Evolutionary conservation across 371 early-diverging fungal genomes (phyloP).

Genomic region (Sporodiniella umbellata): DNA sequence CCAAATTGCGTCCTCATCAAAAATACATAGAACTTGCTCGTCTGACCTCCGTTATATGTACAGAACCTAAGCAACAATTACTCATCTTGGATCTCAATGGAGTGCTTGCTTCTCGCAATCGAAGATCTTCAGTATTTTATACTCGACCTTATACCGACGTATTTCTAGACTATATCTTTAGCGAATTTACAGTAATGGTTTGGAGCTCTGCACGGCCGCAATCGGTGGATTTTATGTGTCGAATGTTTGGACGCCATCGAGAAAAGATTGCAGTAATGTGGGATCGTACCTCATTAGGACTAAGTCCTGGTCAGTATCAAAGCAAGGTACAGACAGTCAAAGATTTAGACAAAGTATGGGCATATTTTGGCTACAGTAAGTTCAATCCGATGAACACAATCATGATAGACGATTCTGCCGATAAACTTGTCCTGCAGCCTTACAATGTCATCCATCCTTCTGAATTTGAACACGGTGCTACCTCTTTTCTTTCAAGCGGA

Average conservation of each 20-base stretch:
- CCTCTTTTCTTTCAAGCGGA: conserved; percentile 11
- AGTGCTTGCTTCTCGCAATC: conserved; percentile 53
- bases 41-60: conserved; percentile 1
- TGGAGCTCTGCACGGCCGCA: conserved; percentile 74
- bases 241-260: conserved; percentile 40
- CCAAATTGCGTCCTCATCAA: no score
- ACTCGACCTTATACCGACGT: conserved; percentile 51
- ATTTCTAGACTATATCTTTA: conserved; percentile 63
- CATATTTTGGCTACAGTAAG: conserved; percentile 14
- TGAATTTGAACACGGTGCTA: conserved; percentile 20
- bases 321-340: conserved; percentile 59
- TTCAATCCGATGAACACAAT: conserved; percentile 67
- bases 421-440: conserved; percentile 61
- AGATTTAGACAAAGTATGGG: conserved; percentile 58
- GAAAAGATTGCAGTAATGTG: conserved; percentile 50
- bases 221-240: conserved; percentile 59
- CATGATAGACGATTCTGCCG: conserved; percentile 65
- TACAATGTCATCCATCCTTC: conserved; percentile 53
- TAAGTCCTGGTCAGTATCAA: conserved; percentile 43
- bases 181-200: conserved; percentile 68
- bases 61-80: conserved; percentile 27
- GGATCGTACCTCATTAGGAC: conserved; percentile 57
- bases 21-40: no score
- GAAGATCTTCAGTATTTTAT: conserved; percentile 33
- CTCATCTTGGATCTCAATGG: conserved; percentile 77